A percentile compares a stretch with the other conserved stretches of the same genome.
Conservation (phyloP, 2,329 filamentous ascomycete genomes). For the Knufia fluminis region DNA sequence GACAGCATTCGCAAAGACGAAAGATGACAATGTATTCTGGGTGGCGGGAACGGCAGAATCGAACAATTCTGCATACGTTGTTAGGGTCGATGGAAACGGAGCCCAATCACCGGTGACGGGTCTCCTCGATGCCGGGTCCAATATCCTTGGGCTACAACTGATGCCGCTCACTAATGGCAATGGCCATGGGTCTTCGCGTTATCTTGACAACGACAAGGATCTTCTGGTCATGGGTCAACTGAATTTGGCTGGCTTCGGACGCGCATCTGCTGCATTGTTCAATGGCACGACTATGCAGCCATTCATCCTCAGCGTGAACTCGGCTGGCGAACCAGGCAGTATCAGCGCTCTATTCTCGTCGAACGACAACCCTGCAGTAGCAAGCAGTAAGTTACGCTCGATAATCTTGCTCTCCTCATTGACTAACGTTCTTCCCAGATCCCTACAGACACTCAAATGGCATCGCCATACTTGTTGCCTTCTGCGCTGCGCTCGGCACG, state of each 20-base stretch:
- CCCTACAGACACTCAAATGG: constrained; percentile 34
- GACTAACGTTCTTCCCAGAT: constrained; percentile 17
- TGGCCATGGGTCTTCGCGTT: constrained; percentile 53
- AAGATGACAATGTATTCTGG: constrained; percentile 68
- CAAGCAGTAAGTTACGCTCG: constrained; percentile 44
- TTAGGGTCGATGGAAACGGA: constrained; percentile 64
- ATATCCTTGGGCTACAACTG: constrained; percentile 72
- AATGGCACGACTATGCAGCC: constrained; percentile 72
- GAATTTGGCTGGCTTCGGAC: constrained; percentile 64
- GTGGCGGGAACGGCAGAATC: constrained; percentile 57
- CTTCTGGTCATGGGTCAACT: constrained; percentile 82
- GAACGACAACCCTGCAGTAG: constrained; percentile 64
- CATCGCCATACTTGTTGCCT: constrained; percentile 38
- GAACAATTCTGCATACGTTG: constrained; percentile 66
- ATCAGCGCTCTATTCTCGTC: constrained; percentile 78
- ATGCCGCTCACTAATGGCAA: constrained; percentile 58
- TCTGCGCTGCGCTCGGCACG: constrained; percentile 39
- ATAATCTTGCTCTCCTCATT: not conserved
- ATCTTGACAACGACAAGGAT: constrained; percentile 58
- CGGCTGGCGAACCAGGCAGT: constrained; percentile 58
- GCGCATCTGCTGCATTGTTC: constrained; percentile 76
- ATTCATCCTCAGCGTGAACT: constrained; percentile 67
- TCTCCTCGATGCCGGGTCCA: constrained; percentile 54
- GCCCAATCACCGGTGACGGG: constrained; percentile 59
- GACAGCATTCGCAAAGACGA: constrained; percentile 64